Percentiles rank a stretch among this genome's conserved stretches.
Evolutionary conservation across 768 basidiomycete species (phyloP).

Genomic region (Ramaria rubella): DNA sequence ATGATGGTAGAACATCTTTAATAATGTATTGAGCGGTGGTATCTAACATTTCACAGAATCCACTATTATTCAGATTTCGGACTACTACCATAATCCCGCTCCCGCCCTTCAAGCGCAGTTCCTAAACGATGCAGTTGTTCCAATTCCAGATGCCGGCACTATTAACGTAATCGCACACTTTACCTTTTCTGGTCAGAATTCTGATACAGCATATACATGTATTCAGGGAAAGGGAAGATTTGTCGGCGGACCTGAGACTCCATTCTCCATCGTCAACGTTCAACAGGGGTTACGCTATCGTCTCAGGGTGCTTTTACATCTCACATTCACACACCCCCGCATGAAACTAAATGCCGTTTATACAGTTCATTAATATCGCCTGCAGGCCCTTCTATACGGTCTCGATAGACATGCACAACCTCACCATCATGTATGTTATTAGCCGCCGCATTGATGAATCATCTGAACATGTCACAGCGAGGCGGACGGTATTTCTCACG

Average conservation of each 20-base stretch:
- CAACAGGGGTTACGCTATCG: conserved; percentile 20
- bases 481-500: neutral
- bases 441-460: conserved; percentile 11
- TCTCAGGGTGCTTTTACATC: neutral
- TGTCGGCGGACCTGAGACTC: conserved; percentile 27
- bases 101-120: conserved; percentile 15
- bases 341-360: neutral
- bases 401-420: conserved; percentile 39
- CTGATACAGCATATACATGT: neutral
- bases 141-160: conserved; percentile 33
- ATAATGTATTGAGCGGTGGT: neutral
- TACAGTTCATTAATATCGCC: neutral
- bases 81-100: conserved; percentile 33
- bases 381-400: conserved; percentile 24
- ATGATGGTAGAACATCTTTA: conserved; percentile 24
- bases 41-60: neutral
- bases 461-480: neutral
- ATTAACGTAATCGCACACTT: conserved; percentile 34
- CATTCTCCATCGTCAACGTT: conserved; percentile 33
- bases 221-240: conserved; percentile 35
- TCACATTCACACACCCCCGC: neutral
- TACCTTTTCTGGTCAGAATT: neutral
- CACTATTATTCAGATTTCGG: conserved; percentile 34
- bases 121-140: neutral
- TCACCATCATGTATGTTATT: conserved; percentile 33